phyloP scores from a whole-genome alignment of 306 rosid genomes.

The Casuarina glauca region DNA sequence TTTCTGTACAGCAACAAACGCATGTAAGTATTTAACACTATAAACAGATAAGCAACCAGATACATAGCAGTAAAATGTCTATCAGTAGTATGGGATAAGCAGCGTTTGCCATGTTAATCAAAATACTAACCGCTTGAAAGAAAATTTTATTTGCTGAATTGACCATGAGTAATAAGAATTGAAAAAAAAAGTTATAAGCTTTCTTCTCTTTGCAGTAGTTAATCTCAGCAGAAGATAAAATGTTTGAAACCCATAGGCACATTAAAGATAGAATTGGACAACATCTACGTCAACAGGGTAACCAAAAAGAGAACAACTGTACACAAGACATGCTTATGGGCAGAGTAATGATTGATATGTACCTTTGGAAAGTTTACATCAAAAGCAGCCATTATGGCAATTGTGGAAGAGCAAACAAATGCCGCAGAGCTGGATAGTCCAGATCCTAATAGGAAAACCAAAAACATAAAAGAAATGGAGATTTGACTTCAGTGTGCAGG shows the following conservation, averaged over 20 bases:
- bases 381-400: constrained; percentile 94
- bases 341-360: not conserved
- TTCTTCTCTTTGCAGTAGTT: not conserved
- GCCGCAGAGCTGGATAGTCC: constrained; percentile 98
- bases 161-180: not conserved
- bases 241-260: not conserved
- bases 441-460: constrained; percentile 56
- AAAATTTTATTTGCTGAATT: constrained; percentile 1
- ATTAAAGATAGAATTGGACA: not conserved
- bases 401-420: constrained; percentile 92
- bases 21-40: constrained; percentile 31
- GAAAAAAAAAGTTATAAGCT: not conserved
- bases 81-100: not conserved
- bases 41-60: not conserved
- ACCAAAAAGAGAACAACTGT: not conserved
- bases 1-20: constrained; percentile 59
- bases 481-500: not conserved
- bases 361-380: constrained; percentile 85
- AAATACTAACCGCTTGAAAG: not conserved
- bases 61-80: not conserved
- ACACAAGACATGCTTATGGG: not conserved
- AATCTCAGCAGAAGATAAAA: not conserved
- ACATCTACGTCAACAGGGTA: not conserved
- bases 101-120: not conserved
- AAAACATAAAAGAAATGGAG: not conserved